Conservation (phyloP, 2,329 filamentous ascomycete genomes). For the Fusarium ambrosium region DNA sequence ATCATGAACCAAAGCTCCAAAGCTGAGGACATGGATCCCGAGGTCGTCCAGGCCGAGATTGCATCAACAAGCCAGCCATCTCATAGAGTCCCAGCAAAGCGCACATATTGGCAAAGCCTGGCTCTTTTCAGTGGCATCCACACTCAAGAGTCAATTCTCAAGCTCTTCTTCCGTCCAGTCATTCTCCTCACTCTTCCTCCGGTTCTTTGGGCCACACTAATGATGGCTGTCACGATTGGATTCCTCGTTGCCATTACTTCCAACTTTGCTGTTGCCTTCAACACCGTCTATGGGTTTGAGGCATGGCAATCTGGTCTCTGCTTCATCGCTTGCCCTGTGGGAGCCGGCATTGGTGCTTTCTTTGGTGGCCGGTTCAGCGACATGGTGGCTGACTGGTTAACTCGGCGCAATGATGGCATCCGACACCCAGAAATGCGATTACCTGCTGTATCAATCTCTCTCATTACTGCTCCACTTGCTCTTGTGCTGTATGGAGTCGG, state of each 20-base stretch:
- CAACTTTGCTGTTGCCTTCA: slow-evolving; percentile 59
- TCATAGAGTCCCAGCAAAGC: slow-evolving; percentile 8
- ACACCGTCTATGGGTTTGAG: slow-evolving; percentile 57
- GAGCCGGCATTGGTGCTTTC: slow-evolving; percentile 53
- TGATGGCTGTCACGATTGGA: slow-evolving; percentile 65
- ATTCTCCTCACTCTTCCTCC: slow-evolving; percentile 62
- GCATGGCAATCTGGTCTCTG: slow-evolving; percentile 62
- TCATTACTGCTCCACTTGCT: slow-evolving; percentile 21
- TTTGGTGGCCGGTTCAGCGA: slow-evolving; percentile 54
- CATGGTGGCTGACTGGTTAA: slow-evolving; percentile 51
- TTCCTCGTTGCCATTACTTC: slow-evolving; percentile 66
- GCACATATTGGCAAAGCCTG: slow-evolving; percentile 18
- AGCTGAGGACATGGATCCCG: slow-evolving; percentile 50
- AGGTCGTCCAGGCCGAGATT: slow-evolving; percentile 52
- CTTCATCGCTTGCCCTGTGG: slow-evolving; percentile 61
- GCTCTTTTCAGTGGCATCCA: slow-evolving; percentile 27
- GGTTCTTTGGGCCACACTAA: slow-evolving; percentile 65
- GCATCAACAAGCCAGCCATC: slow-evolving; percentile 1
- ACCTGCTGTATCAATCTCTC: slow-evolving; percentile 54
- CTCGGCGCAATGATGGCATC: slow-evolving; percentile 52
- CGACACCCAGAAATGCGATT: slow-evolving; percentile 57
- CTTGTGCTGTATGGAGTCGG: slow-evolving; percentile 33
- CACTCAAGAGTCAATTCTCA: slow-evolving; percentile 43
- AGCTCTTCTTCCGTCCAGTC: slow-evolving; percentile 61
- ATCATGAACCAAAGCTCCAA: slow-evolving; percentile 1